These are phyloP conservation scores for Naegleria lovaniensis DNA, from an alignment of 208 protist genomes.

Conservation along the genomic window DNA sequence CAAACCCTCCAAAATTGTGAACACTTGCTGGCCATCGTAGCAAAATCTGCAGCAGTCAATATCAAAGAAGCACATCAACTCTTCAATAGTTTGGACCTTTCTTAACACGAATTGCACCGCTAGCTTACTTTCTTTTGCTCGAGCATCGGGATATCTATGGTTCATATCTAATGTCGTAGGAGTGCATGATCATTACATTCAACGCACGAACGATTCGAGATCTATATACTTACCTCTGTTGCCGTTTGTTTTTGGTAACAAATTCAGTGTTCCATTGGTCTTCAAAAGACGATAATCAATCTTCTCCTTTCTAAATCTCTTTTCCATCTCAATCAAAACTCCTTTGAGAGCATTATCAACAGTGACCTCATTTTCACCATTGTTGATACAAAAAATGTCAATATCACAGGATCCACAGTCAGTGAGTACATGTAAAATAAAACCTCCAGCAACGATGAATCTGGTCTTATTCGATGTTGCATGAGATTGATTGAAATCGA, in stretches of 20 bases:
- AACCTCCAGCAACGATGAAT: neutral
- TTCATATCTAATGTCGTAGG: no score
- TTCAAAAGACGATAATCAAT: neutral
- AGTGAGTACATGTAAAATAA: neutral
- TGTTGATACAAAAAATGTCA: neutral
- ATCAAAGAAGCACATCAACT: conserved; percentile 1
- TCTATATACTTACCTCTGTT: neutral
- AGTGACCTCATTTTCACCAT: neutral
- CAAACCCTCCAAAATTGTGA: neutral
- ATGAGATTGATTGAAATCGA: neutral
- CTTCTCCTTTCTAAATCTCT: neutral
- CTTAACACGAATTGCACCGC: neutral
- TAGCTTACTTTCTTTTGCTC: neutral
- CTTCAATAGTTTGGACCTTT: neutral
- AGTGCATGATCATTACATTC: no score
- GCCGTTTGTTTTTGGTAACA: neutral
- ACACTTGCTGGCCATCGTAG: neutral
- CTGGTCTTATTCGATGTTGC: neutral
- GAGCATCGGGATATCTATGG: neutral
- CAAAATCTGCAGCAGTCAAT: conserved; percentile 17
- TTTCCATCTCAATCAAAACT: neutral
- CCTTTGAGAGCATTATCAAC: neutral
- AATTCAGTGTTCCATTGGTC: neutral
- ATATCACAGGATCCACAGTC: neutral
- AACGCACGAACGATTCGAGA: no score